phyloP scores from a whole-genome alignment of 768 basidiomycete species.

The Lentinula detonsa region DNA sequence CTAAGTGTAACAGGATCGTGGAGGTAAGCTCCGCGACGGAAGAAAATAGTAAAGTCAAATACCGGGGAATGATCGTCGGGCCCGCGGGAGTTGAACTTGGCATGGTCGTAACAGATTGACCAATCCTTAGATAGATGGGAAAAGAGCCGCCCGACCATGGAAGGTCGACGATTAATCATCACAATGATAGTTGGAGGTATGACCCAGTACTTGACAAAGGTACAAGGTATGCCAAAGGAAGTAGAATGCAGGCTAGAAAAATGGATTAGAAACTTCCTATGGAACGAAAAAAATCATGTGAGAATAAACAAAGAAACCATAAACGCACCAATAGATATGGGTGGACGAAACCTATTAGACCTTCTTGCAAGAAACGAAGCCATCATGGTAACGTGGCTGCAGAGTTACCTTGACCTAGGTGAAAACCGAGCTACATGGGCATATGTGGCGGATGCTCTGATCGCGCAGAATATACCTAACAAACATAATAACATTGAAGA shows the following conservation, averaged over 20 bases:
- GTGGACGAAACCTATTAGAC: conserved; percentile 5
- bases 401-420: conserved; percentile 15
- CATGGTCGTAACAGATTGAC: conserved; percentile 20
- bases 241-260: conserved; percentile 11
- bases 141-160: conserved; percentile 20
- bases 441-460: conserved; percentile 17
- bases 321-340: background rate
- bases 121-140: conserved; percentile 16
- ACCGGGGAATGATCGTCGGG: no score
- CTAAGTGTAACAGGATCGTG: no score
- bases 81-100: no score
- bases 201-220: conserved; percentile 27
- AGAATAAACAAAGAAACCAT: conserved; percentile 20
- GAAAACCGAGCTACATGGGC: conserved; percentile 21
- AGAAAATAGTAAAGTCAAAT: no score
- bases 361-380: conserved; percentile 11
- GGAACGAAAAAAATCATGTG: conserved; percentile 6
- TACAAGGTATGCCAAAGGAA: conserved; percentile 26
- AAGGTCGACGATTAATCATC: conserved; percentile 18
- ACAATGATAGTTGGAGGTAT: conserved; percentile 22
- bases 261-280: conserved; percentile 14
- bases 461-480: no score
- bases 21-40: no score
- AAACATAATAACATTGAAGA: background rate
- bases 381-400: conserved; percentile 15